These are phyloP conservation scores for Priceomyces carsonii DNA, from an alignment of 805 yeast species.

Conservation along the genomic window DNA sequence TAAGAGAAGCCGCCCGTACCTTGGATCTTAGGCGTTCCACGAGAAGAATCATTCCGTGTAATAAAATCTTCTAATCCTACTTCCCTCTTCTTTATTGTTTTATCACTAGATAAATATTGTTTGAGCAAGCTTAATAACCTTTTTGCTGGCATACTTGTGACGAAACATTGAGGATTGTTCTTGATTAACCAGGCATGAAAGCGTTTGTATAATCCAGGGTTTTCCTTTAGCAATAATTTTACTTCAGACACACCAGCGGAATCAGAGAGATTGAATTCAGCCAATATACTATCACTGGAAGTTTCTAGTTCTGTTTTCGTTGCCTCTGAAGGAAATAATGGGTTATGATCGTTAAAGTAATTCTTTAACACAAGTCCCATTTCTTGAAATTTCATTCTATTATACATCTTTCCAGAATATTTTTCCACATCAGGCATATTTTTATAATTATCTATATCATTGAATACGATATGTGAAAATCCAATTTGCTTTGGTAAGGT, in stretches of 20 bases:
- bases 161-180: constrained; percentile 43
- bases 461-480: constrained; percentile 58
- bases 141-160: constrained; percentile 20
- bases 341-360: constrained; percentile 32
- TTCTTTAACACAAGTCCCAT: constrained; percentile 52
- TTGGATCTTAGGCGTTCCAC: constrained; percentile 33
- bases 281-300: constrained; percentile 27
- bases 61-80: constrained; percentile 23
- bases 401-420: constrained; percentile 58
- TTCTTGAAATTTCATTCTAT: constrained; percentile 67
- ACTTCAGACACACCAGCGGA: constrained; percentile 28
- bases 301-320: constrained; percentile 18
- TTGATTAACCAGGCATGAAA: constrained; percentile 57
- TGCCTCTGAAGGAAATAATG: constrained; percentile 40
- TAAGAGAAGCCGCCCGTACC: constrained; percentile 82
- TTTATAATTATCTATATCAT: constrained; percentile 66
- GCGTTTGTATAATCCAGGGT: constrained; percentile 49
- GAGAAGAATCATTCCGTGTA: constrained; percentile 4
- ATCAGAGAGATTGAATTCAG: constrained; percentile 31
- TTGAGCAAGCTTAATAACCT: constrained; percentile 32
- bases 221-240: constrained; percentile 34
- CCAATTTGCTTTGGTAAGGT: constrained; percentile 64
- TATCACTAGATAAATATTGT: constrained; percentile 28
- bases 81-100: constrained; percentile 21
- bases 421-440: constrained; percentile 73